These are phyloP conservation scores for Pisolithus sp. DNA, from an alignment of 768 basidiomycete species.

Conservation along the genomic window DNA sequence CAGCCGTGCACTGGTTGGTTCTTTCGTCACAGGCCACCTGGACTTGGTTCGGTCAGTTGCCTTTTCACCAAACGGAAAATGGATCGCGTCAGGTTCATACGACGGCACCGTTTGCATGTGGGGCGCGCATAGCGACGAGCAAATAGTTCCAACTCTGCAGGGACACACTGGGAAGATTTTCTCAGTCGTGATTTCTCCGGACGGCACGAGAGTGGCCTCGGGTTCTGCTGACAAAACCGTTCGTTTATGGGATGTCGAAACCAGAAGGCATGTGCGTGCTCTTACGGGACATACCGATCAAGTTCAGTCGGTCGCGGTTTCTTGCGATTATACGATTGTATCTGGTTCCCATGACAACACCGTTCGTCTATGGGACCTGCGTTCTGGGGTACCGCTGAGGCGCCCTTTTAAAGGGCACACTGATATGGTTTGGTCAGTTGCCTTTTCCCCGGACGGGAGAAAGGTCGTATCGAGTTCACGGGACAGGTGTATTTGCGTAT, in stretches of 20 bases:
- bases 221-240: background rate
- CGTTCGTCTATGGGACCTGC: background rate
- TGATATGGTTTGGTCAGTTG: background rate
- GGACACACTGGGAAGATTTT: background rate
- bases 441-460: background rate
- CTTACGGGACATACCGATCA: background rate
- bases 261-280: background rate
- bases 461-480: background rate
- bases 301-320: background rate
- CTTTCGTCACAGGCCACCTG: background rate
- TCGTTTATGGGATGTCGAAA: background rate
- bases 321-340: constrained; percentile 13
- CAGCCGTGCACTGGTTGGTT: background rate
- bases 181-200: background rate
- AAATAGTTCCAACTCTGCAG: background rate
- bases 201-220: background rate
- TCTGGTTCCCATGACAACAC: constrained; percentile 17
- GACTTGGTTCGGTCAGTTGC: background rate
- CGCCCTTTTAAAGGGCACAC: background rate
- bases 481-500: background rate
- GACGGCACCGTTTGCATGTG: constrained; percentile 1
- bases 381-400: background rate
- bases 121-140: background rate
- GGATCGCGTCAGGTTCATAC: background rate
- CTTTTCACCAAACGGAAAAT: background rate